Percentiles rank a stretch among this genome's conserved stretches.
Evolutionary conservation across 129 eudicot genomes (phyloP).

Genomic region (Cynara cardunculus): DNA sequence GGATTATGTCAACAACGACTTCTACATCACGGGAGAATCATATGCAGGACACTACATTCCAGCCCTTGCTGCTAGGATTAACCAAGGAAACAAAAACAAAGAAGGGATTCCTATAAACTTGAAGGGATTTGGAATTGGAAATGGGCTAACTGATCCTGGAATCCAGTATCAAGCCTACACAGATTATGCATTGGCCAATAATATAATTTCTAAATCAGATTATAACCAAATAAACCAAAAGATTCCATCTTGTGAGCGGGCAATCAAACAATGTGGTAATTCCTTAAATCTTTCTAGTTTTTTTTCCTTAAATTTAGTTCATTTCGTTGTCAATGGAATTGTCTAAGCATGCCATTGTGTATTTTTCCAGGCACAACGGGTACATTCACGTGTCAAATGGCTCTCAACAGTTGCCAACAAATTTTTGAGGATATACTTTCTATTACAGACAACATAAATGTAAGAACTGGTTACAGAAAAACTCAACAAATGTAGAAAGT

Average conservation of each 20-base stretch:
- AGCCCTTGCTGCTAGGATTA: conserved; percentile 32
- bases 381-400: conserved; percentile 40
- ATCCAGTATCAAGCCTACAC: conserved; percentile 63
- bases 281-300: neutral
- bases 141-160: conserved; percentile 72
- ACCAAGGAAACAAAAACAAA: conserved; percentile 34
- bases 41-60: conserved; percentile 83
- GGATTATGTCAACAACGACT: conserved; percentile 56
- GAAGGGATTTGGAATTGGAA: conserved; percentile 71
- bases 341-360: neutral
- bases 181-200: conserved; percentile 58
- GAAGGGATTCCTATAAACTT: conserved; percentile 36
- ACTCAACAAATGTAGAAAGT: neutral
- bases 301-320: neutral
- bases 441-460: conserved; percentile 40
- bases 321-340: neutral
- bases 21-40: conserved; percentile 93
- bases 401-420: conserved; percentile 39
- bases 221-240: conserved; percentile 26
- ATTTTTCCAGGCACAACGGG: conserved; percentile 48
- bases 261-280: conserved; percentile 55
- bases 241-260: conserved; percentile 43
- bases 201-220: conserved; percentile 40
- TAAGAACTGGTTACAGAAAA: conserved; percentile 18
- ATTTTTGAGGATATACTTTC: conserved; percentile 47